These are phyloP conservation scores for Penicillium manginii DNA, from an alignment of 495 filamentous ascomycete genomes.

Conservation along the genomic window DNA sequence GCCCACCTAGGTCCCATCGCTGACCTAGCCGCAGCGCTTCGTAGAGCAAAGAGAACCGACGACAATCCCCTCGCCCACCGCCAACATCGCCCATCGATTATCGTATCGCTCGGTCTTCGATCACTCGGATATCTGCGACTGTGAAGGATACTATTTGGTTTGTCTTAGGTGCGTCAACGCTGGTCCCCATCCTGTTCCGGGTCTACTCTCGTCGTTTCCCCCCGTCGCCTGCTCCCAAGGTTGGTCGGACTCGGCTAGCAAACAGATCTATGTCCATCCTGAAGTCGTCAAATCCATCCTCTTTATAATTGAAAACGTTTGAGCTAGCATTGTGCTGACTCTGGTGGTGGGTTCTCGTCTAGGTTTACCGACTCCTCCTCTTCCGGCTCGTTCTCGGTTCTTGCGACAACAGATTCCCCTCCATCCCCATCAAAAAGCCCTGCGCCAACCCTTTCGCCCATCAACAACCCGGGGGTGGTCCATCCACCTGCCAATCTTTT, in stretches of 20 bases:
- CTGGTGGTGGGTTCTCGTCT: conserved; percentile 16
- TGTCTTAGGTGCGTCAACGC: conserved; percentile 38
- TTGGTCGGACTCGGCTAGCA: conserved; percentile 38
- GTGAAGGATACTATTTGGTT: conserved; percentile 28
- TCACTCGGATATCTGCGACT: conserved; percentile 35
- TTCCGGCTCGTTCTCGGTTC: conserved; percentile 43
- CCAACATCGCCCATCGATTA: conserved; percentile 32
- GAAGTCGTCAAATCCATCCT: conserved; percentile 20
- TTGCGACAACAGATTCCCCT: conserved; percentile 47
- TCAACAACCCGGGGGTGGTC: conserved; percentile 42
- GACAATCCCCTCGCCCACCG: conserved; percentile 35
- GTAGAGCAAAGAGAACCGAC: conserved; percentile 33
- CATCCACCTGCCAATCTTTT: conserved; percentile 35
- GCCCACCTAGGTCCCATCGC: conserved; percentile 39
- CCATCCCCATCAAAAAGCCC: conserved; percentile 43
- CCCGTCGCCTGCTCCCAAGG: conserved; percentile 35
- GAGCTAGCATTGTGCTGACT: conserved; percentile 36
- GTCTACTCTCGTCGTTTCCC: conserved; percentile 35
- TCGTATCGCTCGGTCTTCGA: conserved; percentile 22
- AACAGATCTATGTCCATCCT: conserved; percentile 32
- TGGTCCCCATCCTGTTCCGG: conserved; percentile 48
- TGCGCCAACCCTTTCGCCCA: conserved; percentile 31
- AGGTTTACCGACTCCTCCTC: conserved; percentile 37
- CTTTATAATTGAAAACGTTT: conserved; percentile 15
- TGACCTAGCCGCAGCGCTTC: conserved; percentile 51